A percentile compares a stretch with the other conserved stretches of the same genome.
Evolutionary conservation across 2,329 filamentous ascomycete genomes (phyloP).

Genomic region (Fusarium oligoseptatum): DNA sequence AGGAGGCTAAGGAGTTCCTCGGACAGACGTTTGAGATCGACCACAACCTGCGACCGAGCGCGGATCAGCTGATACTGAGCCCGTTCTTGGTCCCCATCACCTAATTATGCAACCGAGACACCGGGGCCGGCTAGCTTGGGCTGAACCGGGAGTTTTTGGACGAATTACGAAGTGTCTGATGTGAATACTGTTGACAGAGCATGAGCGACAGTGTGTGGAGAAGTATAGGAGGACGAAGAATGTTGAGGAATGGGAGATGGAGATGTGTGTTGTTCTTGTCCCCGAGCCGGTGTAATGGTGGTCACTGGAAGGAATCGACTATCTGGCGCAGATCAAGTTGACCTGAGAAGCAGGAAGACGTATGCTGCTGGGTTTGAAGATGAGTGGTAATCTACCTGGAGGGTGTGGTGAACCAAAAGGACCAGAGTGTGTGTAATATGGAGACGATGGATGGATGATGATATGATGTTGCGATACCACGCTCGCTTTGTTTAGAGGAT

Average conservation of each 20-base stretch:
- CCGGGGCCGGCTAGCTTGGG: not conserved
- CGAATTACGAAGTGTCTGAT: conserved; percentile 21
- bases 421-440: conserved; percentile 31
- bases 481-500: conserved; percentile 42
- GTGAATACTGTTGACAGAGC: conserved; percentile 1
- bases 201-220: not conserved
- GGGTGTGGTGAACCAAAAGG: not conserved
- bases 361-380: not conserved
- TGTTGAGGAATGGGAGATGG: not conserved
- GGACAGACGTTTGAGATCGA: conserved; percentile 95
- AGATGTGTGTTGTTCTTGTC: not conserved
- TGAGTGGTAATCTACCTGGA: conserved; percentile 14
- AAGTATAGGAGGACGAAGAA: not conserved
- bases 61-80: conserved; percentile 88
- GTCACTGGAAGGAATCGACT: conserved; percentile 10
- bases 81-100: conserved; percentile 83
- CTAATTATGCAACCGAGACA: conserved; percentile 28
- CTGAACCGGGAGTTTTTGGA: conserved; percentile 3
- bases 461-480: conserved; percentile 43
- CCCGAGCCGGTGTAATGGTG: conserved; percentile 3
- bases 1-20: conserved; percentile 87
- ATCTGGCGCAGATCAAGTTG: conserved; percentile 2
- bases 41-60: conserved; percentile 90
- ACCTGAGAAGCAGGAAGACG: not conserved
- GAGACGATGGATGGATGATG: conserved; percentile 35